These are phyloP conservation scores for Paralagenidium karlingii DNA, from an alignment of 352 stramenopile species.

Conservation along the genomic window DNA sequence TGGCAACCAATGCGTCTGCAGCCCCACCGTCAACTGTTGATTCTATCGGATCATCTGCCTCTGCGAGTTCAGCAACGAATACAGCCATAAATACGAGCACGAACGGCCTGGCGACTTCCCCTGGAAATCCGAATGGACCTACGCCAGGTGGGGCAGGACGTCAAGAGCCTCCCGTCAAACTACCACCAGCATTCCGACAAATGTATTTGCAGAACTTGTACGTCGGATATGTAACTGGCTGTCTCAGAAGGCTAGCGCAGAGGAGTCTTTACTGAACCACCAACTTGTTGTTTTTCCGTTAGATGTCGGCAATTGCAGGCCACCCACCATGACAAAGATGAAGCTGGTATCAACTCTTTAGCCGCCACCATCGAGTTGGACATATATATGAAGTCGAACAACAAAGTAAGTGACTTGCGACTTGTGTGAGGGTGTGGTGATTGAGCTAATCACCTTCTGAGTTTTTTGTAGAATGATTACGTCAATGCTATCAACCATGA, in stretches of 20 bases:
- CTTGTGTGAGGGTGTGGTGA: neutral
- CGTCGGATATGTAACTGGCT: neutral
- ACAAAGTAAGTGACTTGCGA: slow-evolving; percentile 16
- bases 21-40: too few species aligned
- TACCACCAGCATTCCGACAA: too few species aligned
- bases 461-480: slow-evolving; percentile 31
- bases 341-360: slow-evolving; percentile 29
- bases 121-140: neutral
- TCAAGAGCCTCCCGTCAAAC: too few species aligned
- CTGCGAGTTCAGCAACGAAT: too few species aligned
- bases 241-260: neutral
- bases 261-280: neutral
- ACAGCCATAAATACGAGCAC: too few species aligned
- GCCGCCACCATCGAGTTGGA: slow-evolving; percentile 62
- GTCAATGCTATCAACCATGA: slow-evolving; percentile 36
- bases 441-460: neutral
- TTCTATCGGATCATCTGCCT: too few species aligned
- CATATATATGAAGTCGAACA: slow-evolving; percentile 29
- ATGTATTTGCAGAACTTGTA: neutral
- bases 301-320: slow-evolving; percentile 56
- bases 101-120: neutral
- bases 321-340: slow-evolving; percentile 39
- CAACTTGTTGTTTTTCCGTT: slow-evolving; percentile 1
- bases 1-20: too few species aligned
- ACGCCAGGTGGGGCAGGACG: too few species aligned